A percentile compares a stretch with the other conserved stretches of the same genome.
Conservation (phyloP, 2,329 filamentous ascomycete genomes). For the Pezicula radicicola region DNA sequence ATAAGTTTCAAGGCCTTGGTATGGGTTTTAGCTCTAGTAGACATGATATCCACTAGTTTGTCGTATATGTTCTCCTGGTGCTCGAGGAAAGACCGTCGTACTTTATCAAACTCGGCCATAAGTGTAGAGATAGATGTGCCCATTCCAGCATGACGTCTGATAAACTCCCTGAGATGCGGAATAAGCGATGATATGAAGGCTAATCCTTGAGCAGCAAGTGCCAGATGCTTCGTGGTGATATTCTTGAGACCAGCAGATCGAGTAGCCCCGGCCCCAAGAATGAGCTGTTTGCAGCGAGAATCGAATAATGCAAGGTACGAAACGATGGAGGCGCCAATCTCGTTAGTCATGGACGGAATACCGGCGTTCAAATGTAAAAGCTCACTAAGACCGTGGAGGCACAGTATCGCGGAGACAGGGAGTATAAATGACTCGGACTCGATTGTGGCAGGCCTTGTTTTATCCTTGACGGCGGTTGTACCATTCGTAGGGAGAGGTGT, state of each 20-base stretch:
- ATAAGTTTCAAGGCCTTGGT: slow-evolving; percentile 63
- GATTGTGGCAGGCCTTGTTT: slow-evolving; percentile 69
- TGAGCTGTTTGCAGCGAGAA: slow-evolving; percentile 91
- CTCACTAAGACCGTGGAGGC: slow-evolving; percentile 75
- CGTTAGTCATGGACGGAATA: slow-evolving; percentile 85
- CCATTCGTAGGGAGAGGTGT: slow-evolving; percentile 5
- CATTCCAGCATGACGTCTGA: slow-evolving; percentile 67
- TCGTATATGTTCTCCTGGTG: slow-evolving; percentile 71
- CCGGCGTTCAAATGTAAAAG: slow-evolving; percentile 81
- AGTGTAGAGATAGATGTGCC: slow-evolving; percentile 50
- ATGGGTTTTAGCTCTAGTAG: slow-evolving; percentile 57
- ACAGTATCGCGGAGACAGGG: slow-evolving; percentile 77
- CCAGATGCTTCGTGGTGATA: slow-evolving; percentile 93
- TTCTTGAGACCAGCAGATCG: slow-evolving; percentile 87
- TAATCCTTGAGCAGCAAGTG: slow-evolving; percentile 84
- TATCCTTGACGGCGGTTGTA: slow-evolving; percentile 47
- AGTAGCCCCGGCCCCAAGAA: slow-evolving; percentile 90
- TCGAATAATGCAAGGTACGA: slow-evolving; percentile 93
- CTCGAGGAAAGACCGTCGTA: slow-evolving; percentile 46
- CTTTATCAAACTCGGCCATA: slow-evolving; percentile 36
- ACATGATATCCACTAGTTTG: slow-evolving; percentile 73
- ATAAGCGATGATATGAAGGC: slow-evolving; percentile 84
- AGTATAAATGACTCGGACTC: slow-evolving; percentile 85
- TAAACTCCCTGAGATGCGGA: slow-evolving; percentile 87
- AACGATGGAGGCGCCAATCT: slow-evolving; percentile 75